These are phyloP conservation scores for Dictyostelium discoideum DNA, from an alignment of 78 protist species.

Conservation along the genomic window DNA sequence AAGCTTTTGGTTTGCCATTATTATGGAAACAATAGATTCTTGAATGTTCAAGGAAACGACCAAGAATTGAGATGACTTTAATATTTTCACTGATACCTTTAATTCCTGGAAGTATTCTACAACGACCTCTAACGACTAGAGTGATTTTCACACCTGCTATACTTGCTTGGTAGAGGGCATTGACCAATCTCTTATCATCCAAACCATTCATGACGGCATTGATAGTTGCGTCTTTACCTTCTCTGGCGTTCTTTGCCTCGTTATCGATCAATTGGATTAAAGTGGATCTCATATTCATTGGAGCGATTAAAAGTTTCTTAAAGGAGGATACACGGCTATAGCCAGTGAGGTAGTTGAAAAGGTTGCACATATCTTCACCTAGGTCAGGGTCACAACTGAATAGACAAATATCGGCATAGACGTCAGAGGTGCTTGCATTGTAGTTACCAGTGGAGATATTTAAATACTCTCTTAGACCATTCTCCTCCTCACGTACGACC, in stretches of 20 bases:
- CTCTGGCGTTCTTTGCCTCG: slow-evolving; percentile 56
- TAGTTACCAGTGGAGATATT: slow-evolving; percentile 70
- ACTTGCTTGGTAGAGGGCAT: slow-evolving; percentile 63
- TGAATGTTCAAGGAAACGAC: slow-evolving; percentile 70
- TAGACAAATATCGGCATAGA: slow-evolving; percentile 60
- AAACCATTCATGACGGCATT: slow-evolving; percentile 71
- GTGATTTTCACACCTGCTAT: slow-evolving; percentile 72
- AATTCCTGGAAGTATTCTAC: slow-evolving; percentile 67
- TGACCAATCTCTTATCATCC: slow-evolving; percentile 56
- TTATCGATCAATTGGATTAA: slow-evolving; percentile 63
- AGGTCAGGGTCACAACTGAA: slow-evolving; percentile 55
- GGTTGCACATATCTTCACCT: slow-evolving; percentile 71
- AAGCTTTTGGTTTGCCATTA: slow-evolving; percentile 46
- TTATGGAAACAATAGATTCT: slow-evolving; percentile 74
- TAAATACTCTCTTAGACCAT: slow-evolving; percentile 40
- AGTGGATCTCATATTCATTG: slow-evolving; percentile 76
- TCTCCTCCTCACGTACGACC: slow-evolving; percentile 72
- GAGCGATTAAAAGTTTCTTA: slow-evolving; percentile 75
- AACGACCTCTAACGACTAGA: slow-evolving; percentile 67
- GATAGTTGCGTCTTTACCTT: slow-evolving; percentile 72
- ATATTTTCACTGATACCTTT: slow-evolving; percentile 51
- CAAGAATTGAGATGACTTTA: slow-evolving; percentile 40
- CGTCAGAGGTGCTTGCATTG: slow-evolving; percentile 61
- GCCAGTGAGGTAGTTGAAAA: slow-evolving; percentile 78
- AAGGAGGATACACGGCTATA: slow-evolving; percentile 54